Evolutionary conservation across 169 alveolate genomes (phyloP).

Genomic region (Plasmodium inui): DNA sequence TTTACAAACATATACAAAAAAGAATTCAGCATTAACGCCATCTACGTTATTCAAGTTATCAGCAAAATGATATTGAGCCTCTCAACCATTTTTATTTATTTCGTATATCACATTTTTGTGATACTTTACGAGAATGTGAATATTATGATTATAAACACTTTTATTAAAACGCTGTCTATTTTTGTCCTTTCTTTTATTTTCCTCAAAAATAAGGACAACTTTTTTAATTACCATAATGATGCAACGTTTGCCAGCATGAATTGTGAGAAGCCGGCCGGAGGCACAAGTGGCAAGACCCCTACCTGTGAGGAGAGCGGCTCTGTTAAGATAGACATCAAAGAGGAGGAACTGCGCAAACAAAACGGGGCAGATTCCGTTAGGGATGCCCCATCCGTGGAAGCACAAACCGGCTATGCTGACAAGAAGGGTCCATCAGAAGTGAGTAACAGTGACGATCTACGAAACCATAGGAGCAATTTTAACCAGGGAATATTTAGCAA

Average conservation of each 20-base stretch:
- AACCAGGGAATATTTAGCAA: not conserved
- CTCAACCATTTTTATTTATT: constrained; percentile 65
- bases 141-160: constrained; percentile 73
- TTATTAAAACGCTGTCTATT: constrained; percentile 63
- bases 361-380: not conserved
- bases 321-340: not conserved
- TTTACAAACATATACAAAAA: constrained; percentile 68
- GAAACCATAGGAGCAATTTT: not conserved
- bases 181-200: constrained; percentile 55
- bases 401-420: not conserved
- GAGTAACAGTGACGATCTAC: not conserved
- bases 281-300: not conserved
- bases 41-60: constrained; percentile 64
- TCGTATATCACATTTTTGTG: constrained; percentile 58
- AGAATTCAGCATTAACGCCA: constrained; percentile 50
- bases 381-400: not conserved
- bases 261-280: not conserved
- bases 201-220: constrained; percentile 69
- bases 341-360: not conserved
- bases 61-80: constrained; percentile 72
- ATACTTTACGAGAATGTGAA: constrained; percentile 38
- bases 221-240: constrained; percentile 13
- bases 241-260: not conserved
- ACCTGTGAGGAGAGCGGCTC: not conserved
- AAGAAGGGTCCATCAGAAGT: not conserved